A percentile compares a stretch with the other conserved stretches of the same genome.
Conservation (phyloP, 2,329 filamentous ascomycete species). For the Karstenula rhodostoma region DNA sequence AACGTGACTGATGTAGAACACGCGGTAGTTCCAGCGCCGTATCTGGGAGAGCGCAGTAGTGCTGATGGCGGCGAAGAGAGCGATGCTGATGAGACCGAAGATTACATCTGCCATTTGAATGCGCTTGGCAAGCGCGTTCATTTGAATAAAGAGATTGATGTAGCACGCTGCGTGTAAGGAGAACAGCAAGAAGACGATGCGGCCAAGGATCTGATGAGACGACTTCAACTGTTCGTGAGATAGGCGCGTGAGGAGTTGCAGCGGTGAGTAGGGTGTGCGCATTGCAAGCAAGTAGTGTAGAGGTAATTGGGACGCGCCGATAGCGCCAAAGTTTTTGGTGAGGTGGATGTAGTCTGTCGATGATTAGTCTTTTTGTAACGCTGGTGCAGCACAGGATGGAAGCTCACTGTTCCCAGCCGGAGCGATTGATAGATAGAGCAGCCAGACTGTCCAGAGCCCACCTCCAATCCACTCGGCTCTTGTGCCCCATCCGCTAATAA, state of each 20-base stretch:
- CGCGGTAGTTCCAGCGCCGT: conserved; percentile 57
- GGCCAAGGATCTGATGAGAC: conserved; percentile 66
- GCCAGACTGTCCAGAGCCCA: conserved; percentile 60
- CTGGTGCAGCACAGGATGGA: not conserved
- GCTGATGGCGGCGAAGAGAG: conserved; percentile 54
- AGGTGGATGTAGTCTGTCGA: conserved; percentile 67
- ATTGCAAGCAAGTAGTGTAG: conserved; percentile 66
- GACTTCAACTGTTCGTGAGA: conserved; percentile 65
- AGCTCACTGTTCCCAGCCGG: conserved; percentile 63
- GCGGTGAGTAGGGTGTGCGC: conserved; percentile 59
- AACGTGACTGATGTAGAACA: conserved; percentile 66
- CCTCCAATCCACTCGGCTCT: conserved; percentile 60
- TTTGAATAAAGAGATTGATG: conserved; percentile 64
- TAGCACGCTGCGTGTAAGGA: conserved; percentile 63
- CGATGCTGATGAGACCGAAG: conserved; percentile 60
- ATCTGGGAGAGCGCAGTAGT: conserved; percentile 59
- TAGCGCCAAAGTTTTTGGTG: conserved; percentile 68
- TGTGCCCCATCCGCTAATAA: conserved; percentile 57
- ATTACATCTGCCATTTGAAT: conserved; percentile 66
- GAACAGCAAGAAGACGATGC: conserved; percentile 61
- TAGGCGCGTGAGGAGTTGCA: conserved; percentile 61
- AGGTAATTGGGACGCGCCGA: conserved; percentile 66
- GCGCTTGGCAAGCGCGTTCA: conserved; percentile 60
- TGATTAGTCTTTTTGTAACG: not conserved
- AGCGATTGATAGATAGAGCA: conserved; percentile 59